Evolutionary conservation across 176 grass and related monocot species (phyloP).

Genomic region (Triticum turgidum): DNA sequence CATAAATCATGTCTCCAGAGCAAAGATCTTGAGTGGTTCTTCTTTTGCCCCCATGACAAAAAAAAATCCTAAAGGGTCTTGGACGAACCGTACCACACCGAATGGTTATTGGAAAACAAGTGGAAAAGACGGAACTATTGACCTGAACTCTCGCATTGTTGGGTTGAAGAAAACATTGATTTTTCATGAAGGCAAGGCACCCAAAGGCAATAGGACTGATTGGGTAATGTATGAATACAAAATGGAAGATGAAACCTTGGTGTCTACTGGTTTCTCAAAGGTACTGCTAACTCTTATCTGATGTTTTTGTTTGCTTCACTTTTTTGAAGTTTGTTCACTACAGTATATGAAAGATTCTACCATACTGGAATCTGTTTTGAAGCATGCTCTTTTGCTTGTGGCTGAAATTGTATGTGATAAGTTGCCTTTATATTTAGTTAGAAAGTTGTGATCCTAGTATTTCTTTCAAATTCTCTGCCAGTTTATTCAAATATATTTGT

Average conservation of each 20-base stretch:
- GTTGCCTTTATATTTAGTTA: neutral
- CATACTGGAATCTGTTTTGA: neutral
- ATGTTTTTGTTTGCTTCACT: neutral
- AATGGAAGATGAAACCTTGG: constrained; percentile 49
- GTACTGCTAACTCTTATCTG: constrained; percentile 21
- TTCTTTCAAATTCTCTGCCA: neutral
- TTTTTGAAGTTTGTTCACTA: neutral
- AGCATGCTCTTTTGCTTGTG: neutral
- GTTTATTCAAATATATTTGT: neutral
- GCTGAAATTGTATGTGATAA: neutral
- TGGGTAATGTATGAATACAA: constrained; percentile 99
- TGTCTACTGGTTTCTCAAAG: constrained; percentile 63
- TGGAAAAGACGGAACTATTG: constrained; percentile 75
- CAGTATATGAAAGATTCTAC: neutral
- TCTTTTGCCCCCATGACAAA: constrained; percentile 80
- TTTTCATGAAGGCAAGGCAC: constrained; percentile 87
- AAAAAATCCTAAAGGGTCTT: constrained; percentile 83
- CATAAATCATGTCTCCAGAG: constrained; percentile 37
- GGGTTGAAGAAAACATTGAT: constrained; percentile 87
- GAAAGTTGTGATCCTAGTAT: neutral
- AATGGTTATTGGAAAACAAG: constrained; percentile 97
- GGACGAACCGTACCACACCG: constrained; percentile 77
- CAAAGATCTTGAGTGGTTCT: constrained; percentile 93
- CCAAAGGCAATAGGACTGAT: constrained; percentile 70
- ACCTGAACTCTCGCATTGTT: constrained; percentile 57